Base-by-base conservation (phyloP, 176 grass and related monocot genomes). In the Aegilops speltoides region DNA sequence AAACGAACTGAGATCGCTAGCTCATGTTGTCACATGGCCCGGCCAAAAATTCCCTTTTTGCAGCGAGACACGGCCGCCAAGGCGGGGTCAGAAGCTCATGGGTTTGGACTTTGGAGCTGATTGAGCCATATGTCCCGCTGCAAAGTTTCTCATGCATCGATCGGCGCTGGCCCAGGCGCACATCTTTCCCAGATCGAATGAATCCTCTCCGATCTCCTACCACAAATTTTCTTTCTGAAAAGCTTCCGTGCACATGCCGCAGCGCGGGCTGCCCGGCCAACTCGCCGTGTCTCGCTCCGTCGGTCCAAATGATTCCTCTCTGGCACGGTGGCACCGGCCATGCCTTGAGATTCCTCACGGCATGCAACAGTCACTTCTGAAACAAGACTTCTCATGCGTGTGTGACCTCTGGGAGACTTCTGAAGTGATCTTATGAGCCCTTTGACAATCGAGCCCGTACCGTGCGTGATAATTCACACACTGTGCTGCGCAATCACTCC, bases 71-170 rank as follows among this genome's bases (percentile, higher is more conserved):
- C 65, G 20, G 24, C 52, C 25, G 37, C 20, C 28, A 19, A 19
- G 68, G 54, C 43, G 43, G 85, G 75, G 67, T 32, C 85, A 75
- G 22, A 7, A 8, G 45, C 45, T 85, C 59, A 86, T 69, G 36
- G 69, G 10, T 28, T 28, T 28, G 28, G 28, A 28, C 28, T 6
- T 1, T n/a, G 34, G 60, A 87, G 34, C 81, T 87, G 85, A 88
- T 88, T 50, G 85, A 84, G 81, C 69, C 89, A 64, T 80, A 84
- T 76, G 62, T 88, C 77, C 43, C 82, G 85, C 89, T 81, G 85
- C 81, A 77, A 84, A 84, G 85, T n/a, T 78, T 85, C 80, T 85
- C 41, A 43, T 7, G 26, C 19, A 3, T 57, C 65, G 16, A 32
- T 32, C 50, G 85, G 85, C 87, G 76, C 85, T 84, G 32, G 9